Base-by-base conservation (phyloP, 345 rosid genomes). In the Rhodamnia rubescens region DNA sequence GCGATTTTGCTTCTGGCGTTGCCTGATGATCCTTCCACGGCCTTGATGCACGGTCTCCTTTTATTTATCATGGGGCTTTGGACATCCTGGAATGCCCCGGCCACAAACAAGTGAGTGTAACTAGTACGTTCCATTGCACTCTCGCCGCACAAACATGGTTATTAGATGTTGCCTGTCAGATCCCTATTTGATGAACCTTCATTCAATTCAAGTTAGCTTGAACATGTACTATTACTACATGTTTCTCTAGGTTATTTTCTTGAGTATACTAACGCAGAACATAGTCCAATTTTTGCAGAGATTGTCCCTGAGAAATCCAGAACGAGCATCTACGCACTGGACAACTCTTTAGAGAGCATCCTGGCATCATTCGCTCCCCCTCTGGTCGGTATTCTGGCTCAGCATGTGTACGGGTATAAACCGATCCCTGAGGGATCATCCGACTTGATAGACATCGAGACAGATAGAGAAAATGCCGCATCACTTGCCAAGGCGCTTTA, bases 211-310 rank as follows among this genome's bases (percentile, higher is more conserved):
- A 47, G n/a, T n/a, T 69, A 36, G 78, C 78, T 69, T 18, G 78
- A 69, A 69, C 47, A 10, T 69, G 78, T 69, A 18, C 24, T 16
- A 11, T 11, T 32, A 32, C 78, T 7, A 29, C 14, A 82, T 52
- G 27, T 82, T 50, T 52, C 83, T 82, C 24, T 7, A 50, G 83
- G 50, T 81, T 32, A 64, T 32, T 64, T 64, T 64, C 13, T 58
- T 50, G 32, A 49, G 26, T 11, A 57, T 50, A 50, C 22, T 56
- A 82, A 58, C 1, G 14, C 64, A 49, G 59, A 56, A 44, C 26
- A 61, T 91, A 94, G 99, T 88, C 98, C 99, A 8, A 95, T 95
- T 80, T 94, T 94, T 87, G 98, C 96, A 84, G 99, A 96, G 91
- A 94, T 96, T 26, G 98, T 96, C 49, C 97, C 97, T 6, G 97